Conservation (phyloP, 2,329 filamentous ascomycete genomes). For the Torrubiella hemipterigena region DNA sequence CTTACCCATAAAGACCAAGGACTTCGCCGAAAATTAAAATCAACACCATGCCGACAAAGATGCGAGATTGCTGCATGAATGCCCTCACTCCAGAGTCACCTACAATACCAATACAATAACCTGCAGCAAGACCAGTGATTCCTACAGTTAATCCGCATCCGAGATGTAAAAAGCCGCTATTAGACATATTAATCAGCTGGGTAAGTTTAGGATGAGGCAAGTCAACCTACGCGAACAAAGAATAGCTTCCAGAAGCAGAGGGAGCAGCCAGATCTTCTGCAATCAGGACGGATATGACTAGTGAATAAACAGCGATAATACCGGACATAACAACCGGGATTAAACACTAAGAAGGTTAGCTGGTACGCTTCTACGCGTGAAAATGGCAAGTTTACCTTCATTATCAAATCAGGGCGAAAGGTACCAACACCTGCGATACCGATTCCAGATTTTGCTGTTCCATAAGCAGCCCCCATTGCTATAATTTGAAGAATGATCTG, state of each 20-base stretch:
- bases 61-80: slow-evolving; percentile 90
- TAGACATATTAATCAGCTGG: slow-evolving; percentile 7
- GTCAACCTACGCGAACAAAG: slow-evolving; percentile 62
- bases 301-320: slow-evolving; percentile 95
- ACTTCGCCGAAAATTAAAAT: slow-evolving; percentile 99
- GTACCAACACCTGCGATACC: slow-evolving; percentile 78
- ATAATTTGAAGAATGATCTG: slow-evolving; percentile 4
- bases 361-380: background rate
- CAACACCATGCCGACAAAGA: slow-evolving; percentile 97
- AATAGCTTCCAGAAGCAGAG: slow-evolving; percentile 61
- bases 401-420: slow-evolving; percentile 77
- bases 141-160: slow-evolving; percentile 85
- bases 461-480: slow-evolving; percentile 68
- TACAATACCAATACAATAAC: slow-evolving; percentile 92
- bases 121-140: slow-evolving; percentile 82
- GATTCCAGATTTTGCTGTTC: slow-evolving; percentile 79
- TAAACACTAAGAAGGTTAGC: slow-evolving; percentile 44
- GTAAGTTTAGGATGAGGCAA: background rate
- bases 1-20: slow-evolving; percentile 88
- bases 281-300: slow-evolving; percentile 94
- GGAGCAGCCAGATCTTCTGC: slow-evolving; percentile 76
- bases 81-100: slow-evolving; percentile 88
- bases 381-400: slow-evolving; percentile 54
- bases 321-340: slow-evolving; percentile 96
- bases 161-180: slow-evolving; percentile 83